These are phyloP conservation scores for Sarocladium kiliense DNA, from an alignment of 2,329 filamentous ascomycete species.

Conservation along the genomic window DNA sequence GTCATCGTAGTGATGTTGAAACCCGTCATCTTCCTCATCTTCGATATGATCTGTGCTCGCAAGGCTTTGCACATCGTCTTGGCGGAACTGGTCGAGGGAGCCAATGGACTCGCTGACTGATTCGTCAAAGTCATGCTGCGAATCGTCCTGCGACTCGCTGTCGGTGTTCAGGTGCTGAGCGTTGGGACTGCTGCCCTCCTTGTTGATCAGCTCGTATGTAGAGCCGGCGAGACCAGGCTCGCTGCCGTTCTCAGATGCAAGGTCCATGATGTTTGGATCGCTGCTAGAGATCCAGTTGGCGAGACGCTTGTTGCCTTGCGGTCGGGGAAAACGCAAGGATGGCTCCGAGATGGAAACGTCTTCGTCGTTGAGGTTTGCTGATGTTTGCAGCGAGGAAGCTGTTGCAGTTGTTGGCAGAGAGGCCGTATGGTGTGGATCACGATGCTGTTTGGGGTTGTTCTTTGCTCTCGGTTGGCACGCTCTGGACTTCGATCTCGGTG, in stretches of 20 bases:
- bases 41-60: slow-evolving; percentile 39
- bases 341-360: slow-evolving; percentile 37
- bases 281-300: slow-evolving; percentile 57
- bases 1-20: background rate
- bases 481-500: slow-evolving; percentile 21
- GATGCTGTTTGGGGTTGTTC: background rate
- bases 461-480: slow-evolving; percentile 1
- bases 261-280: slow-evolving; percentile 51
- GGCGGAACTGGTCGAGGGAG: slow-evolving; percentile 42
- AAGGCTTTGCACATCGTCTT: slow-evolving; percentile 49
- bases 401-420: slow-evolving; percentile 3
- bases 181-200: slow-evolving; percentile 10
- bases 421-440: background rate
- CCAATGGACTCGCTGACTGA: slow-evolving; percentile 44
- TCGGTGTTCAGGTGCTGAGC: slow-evolving; percentile 27
- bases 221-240: slow-evolving; percentile 48
- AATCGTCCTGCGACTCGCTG: slow-evolving; percentile 46
- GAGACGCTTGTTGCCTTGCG: slow-evolving; percentile 49
- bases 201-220: slow-evolving; percentile 51
- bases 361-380: slow-evolving; percentile 8
- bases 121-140: slow-evolving; percentile 30
- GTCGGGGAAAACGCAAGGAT: slow-evolving; percentile 50
- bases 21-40: slow-evolving; percentile 24
- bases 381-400: background rate
- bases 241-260: slow-evolving; percentile 35